phyloP scores from a whole-genome alignment of 371 early-diverging fungal species.

The Mortierella sp. region DNA sequence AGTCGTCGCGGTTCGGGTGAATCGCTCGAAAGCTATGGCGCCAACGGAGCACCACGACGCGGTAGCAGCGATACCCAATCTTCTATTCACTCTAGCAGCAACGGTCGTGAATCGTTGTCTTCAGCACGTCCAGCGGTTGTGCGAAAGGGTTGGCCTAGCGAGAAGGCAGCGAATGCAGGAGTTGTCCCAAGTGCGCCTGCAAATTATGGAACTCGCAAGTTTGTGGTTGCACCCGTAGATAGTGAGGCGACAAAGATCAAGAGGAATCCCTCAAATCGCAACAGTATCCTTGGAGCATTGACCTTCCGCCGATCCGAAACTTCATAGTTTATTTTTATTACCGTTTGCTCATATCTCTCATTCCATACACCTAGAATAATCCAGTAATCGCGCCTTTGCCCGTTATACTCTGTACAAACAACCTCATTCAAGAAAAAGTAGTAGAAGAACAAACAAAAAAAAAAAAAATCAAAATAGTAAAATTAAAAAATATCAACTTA shows the following conservation, averaged over 20 bases:
- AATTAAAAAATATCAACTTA: not conserved
- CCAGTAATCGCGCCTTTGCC: not conserved
- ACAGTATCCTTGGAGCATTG: constrained; percentile 42
- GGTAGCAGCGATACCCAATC: constrained; percentile 40
- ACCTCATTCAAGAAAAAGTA: not conserved
- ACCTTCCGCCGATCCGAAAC: constrained; percentile 53
- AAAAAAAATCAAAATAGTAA: no score
- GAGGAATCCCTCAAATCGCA: constrained; percentile 36
- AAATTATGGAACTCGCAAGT: constrained; percentile 53
- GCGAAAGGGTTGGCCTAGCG: constrained; percentile 57
- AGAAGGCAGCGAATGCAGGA: constrained; percentile 55
- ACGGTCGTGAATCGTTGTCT: constrained; percentile 48
- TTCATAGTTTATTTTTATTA: constrained; percentile 9
- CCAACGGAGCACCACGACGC: constrained; percentile 23
- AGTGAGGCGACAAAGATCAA: constrained; percentile 32
- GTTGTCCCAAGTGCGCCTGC: constrained; percentile 47
- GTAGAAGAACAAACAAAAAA: no score
- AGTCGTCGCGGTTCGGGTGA: constrained; percentile 48
- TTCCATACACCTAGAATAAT: not conserved
- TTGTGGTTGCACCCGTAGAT: constrained; percentile 29
- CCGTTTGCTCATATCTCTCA: no score
- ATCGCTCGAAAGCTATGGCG: constrained; percentile 20
- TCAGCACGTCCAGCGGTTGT: constrained; percentile 45
- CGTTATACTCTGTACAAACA: not conserved
- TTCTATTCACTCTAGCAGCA: constrained; percentile 27